Conservation (phyloP, 139 green algal species). For the Spirogloea muscicola region DNA sequence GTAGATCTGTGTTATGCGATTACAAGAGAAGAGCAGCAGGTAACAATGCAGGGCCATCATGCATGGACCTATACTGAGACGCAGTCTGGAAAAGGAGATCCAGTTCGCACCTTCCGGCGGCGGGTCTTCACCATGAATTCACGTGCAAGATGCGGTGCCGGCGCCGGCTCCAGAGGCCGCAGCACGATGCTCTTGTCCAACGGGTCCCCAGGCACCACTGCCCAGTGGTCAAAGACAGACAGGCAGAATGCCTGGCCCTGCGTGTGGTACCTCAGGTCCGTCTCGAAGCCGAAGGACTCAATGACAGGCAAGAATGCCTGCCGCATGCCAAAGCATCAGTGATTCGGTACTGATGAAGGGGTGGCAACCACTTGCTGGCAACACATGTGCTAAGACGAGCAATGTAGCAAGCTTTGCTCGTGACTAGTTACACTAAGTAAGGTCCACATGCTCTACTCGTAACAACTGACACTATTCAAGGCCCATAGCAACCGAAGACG, state of each 20-base stretch:
- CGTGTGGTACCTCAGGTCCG: slow-evolving; percentile 95
- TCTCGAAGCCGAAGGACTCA: slow-evolving; percentile 98
- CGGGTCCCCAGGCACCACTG: slow-evolving; percentile 54
- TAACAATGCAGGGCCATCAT: too few relatives aligned
- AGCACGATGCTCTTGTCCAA: slow-evolving; percentile 71
- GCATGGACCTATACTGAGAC: too few relatives aligned
- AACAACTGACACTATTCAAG: neutral
- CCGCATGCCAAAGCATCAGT: neutral
- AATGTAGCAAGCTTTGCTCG: too few relatives aligned
- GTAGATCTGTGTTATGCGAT: too few relatives aligned
- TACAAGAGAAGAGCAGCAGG: too few relatives aligned
- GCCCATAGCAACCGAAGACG: too few relatives aligned
- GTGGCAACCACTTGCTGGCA: too few relatives aligned
- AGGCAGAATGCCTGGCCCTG: slow-evolving; percentile 95
- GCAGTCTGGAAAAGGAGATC: too few relatives aligned
- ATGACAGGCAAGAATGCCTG: slow-evolving; percentile 88
- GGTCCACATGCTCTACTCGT: neutral
- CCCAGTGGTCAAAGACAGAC: slow-evolving; percentile 95
- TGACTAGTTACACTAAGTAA: neutral
- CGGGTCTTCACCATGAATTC: slow-evolving; percentile 99
- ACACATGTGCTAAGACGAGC: neutral
- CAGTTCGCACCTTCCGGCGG: slow-evolving; percentile 68
- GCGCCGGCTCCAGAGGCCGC: slow-evolving; percentile 86
- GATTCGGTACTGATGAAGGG: too few relatives aligned
- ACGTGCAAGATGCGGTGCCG: slow-evolving; percentile 62